Conservation (phyloP, 495 filamentous ascomycete species). For the Lasiosphaeris hirsuta region DNA sequence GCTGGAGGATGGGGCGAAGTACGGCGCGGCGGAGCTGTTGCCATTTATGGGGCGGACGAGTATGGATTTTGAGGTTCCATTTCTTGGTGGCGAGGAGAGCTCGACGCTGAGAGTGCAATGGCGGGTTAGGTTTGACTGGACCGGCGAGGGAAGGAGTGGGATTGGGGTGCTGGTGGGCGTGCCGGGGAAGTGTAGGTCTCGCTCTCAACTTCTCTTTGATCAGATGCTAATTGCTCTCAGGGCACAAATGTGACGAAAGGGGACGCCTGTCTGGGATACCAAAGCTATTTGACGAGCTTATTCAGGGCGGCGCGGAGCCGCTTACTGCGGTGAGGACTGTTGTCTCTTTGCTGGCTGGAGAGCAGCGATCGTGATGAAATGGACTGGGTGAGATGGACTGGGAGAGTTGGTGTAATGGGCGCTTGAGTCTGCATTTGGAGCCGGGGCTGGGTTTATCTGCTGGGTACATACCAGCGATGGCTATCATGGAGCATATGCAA, state of each 20-base stretch:
- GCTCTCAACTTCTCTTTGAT: not conserved
- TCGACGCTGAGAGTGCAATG: constrained; percentile 48
- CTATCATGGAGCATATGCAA: too few relatives aligned
- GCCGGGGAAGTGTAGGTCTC: constrained; percentile 51
- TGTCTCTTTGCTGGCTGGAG: constrained; percentile 48
- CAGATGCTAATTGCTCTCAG: constrained; percentile 24
- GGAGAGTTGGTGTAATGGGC: not conserved
- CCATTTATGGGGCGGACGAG: constrained; percentile 43
- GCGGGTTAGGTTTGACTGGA: constrained; percentile 60
- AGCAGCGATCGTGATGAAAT: constrained; percentile 18
- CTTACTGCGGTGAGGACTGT: constrained; percentile 50
- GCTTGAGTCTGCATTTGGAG: not conserved
- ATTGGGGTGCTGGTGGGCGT: constrained; percentile 44
- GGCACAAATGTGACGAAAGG: constrained; percentile 49
- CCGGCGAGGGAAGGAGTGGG: constrained; percentile 55
- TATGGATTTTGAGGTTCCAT: constrained; percentile 39
- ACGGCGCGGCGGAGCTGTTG: constrained; percentile 24
- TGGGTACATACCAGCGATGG: too few relatives aligned
- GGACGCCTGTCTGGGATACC: constrained; percentile 48
- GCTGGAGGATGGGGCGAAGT: constrained; percentile 6
- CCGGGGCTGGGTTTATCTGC: not conserved
- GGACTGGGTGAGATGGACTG: not conserved
- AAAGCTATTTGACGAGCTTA: constrained; percentile 48
- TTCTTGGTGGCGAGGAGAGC: constrained; percentile 13
- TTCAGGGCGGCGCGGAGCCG: constrained; percentile 47